These are phyloP conservation scores for Corymbia maculata DNA, from an alignment of 345 rosid genomes.

Conservation along the genomic window DNA sequence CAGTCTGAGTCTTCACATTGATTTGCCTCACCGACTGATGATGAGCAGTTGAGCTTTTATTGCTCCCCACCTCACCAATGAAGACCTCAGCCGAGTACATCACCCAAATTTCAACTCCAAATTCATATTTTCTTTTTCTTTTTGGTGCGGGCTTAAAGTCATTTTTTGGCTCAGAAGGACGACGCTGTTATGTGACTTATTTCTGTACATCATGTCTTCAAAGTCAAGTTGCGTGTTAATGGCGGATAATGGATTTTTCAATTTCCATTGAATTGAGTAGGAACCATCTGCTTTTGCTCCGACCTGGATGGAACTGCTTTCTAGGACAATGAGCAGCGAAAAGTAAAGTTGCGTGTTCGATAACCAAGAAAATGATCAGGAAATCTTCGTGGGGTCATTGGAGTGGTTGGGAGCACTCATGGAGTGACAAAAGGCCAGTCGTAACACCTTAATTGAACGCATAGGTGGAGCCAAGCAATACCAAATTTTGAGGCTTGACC, in stretches of 20 bases:
- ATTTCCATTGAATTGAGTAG: background rate
- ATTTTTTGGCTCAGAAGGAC: background rate
- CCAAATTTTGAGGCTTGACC: background rate
- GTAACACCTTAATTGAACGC: background rate
- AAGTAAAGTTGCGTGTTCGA: background rate
- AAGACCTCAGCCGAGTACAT: background rate
- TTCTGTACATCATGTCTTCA: background rate
- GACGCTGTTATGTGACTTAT: background rate
- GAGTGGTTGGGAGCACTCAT: background rate
- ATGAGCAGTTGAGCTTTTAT: background rate
- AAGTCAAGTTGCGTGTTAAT: background rate
- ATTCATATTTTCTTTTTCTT: background rate
- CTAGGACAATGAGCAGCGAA: background rate
- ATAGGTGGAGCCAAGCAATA: background rate
- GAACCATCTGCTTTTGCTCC: background rate
- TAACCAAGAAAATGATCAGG: background rate
- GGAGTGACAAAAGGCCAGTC: background rate
- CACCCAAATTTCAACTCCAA: background rate
- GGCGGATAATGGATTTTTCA: background rate
- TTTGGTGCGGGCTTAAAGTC: background rate
- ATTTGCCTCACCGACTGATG: background rate
- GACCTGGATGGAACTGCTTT: background rate
- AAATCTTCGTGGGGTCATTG: background rate
- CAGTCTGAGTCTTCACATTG: background rate
- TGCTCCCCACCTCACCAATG: background rate